Percentiles rank a stretch among this genome's conserved stretches.
phyloP scores from a whole-genome alignment of 306 rosid genomes.

The Canavalia ensiformis region DNA sequence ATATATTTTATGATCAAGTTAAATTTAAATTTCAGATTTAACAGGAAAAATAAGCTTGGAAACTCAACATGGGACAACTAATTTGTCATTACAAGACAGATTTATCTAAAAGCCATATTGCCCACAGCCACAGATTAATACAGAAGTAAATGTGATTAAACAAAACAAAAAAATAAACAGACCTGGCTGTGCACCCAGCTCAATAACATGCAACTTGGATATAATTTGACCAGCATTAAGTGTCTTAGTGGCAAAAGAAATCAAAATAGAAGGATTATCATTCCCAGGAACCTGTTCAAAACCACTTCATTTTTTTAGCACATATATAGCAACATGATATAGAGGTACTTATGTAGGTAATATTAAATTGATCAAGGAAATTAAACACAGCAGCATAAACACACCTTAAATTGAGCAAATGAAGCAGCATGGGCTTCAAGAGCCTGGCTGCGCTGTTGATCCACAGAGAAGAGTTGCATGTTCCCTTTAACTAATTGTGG shows the following conservation, averaged over 20 bases:
- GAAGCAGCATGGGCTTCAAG: constrained; percentile 99
- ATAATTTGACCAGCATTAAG: constrained; percentile 94
- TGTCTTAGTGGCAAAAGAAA: constrained; percentile 92
- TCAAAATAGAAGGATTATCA: constrained; percentile 85
- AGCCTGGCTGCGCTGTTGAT: constrained; percentile 99
- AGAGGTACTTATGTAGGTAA: constrained; percentile 32
- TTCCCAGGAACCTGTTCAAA: constrained; percentile 88
- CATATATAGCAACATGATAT: constrained; percentile 22
- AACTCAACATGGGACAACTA: constrained; percentile 21
- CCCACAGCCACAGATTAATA: constrained; percentile 40
- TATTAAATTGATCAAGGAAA: constrained; percentile 25
- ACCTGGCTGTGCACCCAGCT: constrained; percentile 99
- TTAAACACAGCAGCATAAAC: constrained; percentile 36
- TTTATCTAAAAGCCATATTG: constrained; percentile 20
- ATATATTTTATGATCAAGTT: constrained; percentile 20
- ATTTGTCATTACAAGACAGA: constrained; percentile 23
- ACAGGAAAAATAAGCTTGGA: constrained; percentile 18
- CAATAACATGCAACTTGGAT: constrained; percentile 94
- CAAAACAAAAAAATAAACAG: constrained; percentile 29
- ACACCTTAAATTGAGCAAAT: constrained; percentile 91
- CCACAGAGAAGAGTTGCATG: constrained; percentile 96
- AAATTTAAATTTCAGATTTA: constrained; percentile 1
- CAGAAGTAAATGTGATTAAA: constrained; percentile 3
- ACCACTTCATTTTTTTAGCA: constrained; percentile 29
- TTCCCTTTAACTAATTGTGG: constrained; percentile 98